Conservation (phyloP, 495 filamentous ascomycete genomes). For the Beverwykella pulmonaria region DNA sequence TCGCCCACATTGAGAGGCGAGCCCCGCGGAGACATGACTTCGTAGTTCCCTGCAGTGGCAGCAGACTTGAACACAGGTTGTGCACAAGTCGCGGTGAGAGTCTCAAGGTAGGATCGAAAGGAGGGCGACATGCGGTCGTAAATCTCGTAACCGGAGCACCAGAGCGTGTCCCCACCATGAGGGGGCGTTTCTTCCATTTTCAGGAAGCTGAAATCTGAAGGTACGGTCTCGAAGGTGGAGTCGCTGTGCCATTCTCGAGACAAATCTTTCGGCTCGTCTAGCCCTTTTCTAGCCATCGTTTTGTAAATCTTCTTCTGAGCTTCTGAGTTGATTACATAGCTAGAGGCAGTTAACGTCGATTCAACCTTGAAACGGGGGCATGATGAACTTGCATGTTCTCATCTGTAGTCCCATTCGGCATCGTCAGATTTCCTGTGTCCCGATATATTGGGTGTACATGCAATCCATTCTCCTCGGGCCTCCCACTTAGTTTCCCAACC, state of each 20-base stretch:
- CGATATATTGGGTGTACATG: conserved; percentile 52
- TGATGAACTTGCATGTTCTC: conserved; percentile 28
- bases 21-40: conserved; percentile 48
- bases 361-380: background rate
- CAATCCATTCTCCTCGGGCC: conserved; percentile 49
- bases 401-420: conserved; percentile 49
- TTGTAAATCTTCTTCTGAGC: conserved; percentile 52
- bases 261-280: conserved; percentile 46
- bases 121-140: conserved; percentile 35
- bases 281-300: conserved; percentile 44
- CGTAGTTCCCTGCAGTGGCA: conserved; percentile 47
- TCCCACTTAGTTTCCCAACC: conserved; percentile 49
- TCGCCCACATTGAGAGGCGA: conserved; percentile 47
- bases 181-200: conserved; percentile 50
- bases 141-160: conserved; percentile 52
- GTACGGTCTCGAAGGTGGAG: conserved; percentile 39
- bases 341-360: conserved; percentile 9
- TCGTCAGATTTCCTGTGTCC: conserved; percentile 47
- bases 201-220: conserved; percentile 47
- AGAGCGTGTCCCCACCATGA: conserved; percentile 51
- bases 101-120: conserved; percentile 44
- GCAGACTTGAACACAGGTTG: conserved; percentile 50
- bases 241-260: conserved; percentile 53
- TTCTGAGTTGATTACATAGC: conserved; percentile 54
- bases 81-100: conserved; percentile 49